phyloP scores from a whole-genome alignment of 352 stramenopile genomes.

The Globisporangium emineosum region DNA sequence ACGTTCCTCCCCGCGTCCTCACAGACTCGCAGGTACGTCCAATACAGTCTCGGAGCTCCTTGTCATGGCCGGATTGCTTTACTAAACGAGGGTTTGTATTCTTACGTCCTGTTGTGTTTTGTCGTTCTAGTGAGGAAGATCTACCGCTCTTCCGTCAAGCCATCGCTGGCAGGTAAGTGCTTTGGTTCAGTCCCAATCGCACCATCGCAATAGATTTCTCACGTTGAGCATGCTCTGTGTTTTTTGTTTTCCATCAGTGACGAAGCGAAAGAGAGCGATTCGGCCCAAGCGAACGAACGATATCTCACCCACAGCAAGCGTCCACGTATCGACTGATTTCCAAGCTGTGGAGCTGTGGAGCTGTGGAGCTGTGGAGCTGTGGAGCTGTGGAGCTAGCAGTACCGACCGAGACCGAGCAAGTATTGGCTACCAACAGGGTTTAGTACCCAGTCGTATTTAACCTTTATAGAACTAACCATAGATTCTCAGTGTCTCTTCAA shows the following conservation, averaged over 20 bases:
- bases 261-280: constrained; percentile 29
- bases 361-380: too few relatives aligned
- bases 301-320: constrained; percentile 69
- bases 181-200: not conserved
- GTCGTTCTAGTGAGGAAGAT: constrained; percentile 31
- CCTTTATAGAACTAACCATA: not conserved
- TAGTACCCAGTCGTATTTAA: constrained; percentile 3
- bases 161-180: constrained; percentile 14
- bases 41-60: not conserved
- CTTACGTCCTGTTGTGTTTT: not conserved
- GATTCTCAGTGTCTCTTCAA: not conserved
- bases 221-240: not conserved
- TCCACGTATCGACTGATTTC: constrained; percentile 30
- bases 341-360: not conserved
- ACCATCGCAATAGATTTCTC: not conserved
- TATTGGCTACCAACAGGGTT: not conserved
- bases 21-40: constrained; percentile 39
- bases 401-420: not conserved
- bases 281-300: constrained; percentile 47
- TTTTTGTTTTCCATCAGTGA: constrained; percentile 6
- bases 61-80: not conserved
- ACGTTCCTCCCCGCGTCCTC: constrained; percentile 69
- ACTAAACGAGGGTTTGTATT: not conserved
- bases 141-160: constrained; percentile 20
- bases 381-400: too few relatives aligned